phyloP scores from a whole-genome alignment of 768 basidiomycete species.

The Hygrophoropsis aurantiaca region DNA sequence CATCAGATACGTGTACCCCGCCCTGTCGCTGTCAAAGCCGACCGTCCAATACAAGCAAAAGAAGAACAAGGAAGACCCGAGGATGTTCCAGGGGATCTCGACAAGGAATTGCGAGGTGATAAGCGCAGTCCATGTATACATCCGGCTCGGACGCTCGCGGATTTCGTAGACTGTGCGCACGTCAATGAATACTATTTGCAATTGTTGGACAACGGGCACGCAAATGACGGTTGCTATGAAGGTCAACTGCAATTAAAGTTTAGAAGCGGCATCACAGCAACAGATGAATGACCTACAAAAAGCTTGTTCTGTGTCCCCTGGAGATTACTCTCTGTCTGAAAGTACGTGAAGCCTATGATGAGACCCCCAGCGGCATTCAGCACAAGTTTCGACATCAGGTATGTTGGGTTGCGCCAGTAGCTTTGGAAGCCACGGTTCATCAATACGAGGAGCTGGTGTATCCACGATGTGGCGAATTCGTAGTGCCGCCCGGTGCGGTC shows the following conservation, averaged over 20 bases:
- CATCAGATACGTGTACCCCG: conserved; percentile 40
- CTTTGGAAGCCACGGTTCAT: conserved; percentile 43
- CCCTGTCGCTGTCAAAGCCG: conserved; percentile 36
- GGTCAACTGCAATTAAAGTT: conserved; percentile 35
- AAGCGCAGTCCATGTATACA: conserved; percentile 63
- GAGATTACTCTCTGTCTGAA: conserved; percentile 48
- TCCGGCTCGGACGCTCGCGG: conserved; percentile 61
- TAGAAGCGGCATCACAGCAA: background rate
- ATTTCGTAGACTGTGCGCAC: conserved; percentile 60
- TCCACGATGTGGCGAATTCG: conserved; percentile 56
- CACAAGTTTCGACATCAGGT: conserved; percentile 57
- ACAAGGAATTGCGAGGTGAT: conserved; percentile 51
- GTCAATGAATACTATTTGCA: conserved; percentile 57
- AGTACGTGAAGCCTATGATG: conserved; percentile 66
- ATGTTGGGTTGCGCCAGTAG: conserved; percentile 60
- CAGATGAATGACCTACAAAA: conserved; percentile 44
- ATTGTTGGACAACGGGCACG: conserved; percentile 55
- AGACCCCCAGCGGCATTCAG: conserved; percentile 55
- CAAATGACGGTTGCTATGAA: conserved; percentile 46
- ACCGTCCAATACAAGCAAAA: conserved; percentile 52
- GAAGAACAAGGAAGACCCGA: conserved; percentile 41
- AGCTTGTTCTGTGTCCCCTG: conserved; percentile 67
- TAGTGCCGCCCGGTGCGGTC: conserved; percentile 37
- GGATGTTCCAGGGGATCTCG: conserved; percentile 45
- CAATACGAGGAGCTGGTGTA: conserved; percentile 45